Evolutionary conservation across 345 rosid genomes (phyloP).

Genomic region (Leavenworthia alabamica): DNA sequence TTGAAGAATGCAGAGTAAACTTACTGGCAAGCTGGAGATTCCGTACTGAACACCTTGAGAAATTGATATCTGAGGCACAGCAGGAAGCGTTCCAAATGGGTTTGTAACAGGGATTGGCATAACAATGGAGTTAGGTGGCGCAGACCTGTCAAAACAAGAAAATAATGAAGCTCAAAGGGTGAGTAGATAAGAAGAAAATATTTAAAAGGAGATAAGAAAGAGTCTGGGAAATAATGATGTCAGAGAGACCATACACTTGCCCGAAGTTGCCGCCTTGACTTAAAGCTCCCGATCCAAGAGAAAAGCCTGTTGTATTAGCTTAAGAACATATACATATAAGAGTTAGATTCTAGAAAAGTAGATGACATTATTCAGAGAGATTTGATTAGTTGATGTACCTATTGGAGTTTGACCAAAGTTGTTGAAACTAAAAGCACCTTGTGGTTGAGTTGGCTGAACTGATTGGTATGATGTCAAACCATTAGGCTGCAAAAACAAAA

Average conservation of each 20-base stretch:
- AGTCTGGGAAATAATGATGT: slow-evolving; percentile 6
- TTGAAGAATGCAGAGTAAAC: slow-evolving; percentile 10
- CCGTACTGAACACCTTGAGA: slow-evolving; percentile 86
- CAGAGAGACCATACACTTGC: slow-evolving; percentile 42
- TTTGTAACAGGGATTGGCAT: slow-evolving; percentile 47
- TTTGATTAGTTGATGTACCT: slow-evolving; percentile 33
- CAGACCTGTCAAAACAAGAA: slow-evolving; percentile 43
- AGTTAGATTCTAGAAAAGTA: background rate
- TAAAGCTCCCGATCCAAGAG: slow-evolving; percentile 39
- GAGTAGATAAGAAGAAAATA: background rate
- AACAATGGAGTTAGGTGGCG: slow-evolving; percentile 35
- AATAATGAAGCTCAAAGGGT: background rate
- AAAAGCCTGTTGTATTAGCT: slow-evolving; percentile 36
- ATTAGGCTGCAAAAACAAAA: slow-evolving; percentile 36
- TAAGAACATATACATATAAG: slow-evolving; percentile 12
- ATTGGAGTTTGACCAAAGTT: slow-evolving; percentile 51
- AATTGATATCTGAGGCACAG: slow-evolving; percentile 79
- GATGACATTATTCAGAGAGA: background rate
- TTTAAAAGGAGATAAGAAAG: slow-evolving; percentile 1
- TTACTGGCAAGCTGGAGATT: slow-evolving; percentile 84
- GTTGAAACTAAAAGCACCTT: slow-evolving; percentile 41
- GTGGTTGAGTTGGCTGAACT: slow-evolving; percentile 48
- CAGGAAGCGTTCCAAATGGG: slow-evolving; percentile 93
- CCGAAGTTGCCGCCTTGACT: slow-evolving; percentile 46
- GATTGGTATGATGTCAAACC: slow-evolving; percentile 41